Evolutionary conservation across 129 eudicot genomes (phyloP).

Genomic region (Lactuca saligna): DNA sequence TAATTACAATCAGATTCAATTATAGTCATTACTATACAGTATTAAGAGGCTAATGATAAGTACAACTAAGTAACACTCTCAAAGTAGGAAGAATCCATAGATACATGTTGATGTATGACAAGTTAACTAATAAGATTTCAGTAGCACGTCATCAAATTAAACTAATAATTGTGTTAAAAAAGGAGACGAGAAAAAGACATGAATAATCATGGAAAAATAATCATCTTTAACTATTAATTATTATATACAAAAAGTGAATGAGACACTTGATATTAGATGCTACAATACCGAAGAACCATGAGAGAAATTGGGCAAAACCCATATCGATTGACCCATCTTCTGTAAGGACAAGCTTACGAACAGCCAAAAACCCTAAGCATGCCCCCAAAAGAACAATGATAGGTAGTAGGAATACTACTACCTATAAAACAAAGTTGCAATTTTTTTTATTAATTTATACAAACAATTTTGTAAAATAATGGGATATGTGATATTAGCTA

Average conservation of each 20-base stretch:
- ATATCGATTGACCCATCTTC: slow-evolving; percentile 80
- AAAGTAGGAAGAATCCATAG: slow-evolving; percentile 3
- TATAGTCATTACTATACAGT: slow-evolving; percentile 11
- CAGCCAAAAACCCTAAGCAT: slow-evolving; percentile 95
- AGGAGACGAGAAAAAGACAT: background rate
- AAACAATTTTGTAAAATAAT: background rate
- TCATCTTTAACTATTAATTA: background rate
- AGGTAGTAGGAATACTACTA: slow-evolving; percentile 55
- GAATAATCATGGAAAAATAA: background rate
- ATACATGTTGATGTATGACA: slow-evolving; percentile 4
- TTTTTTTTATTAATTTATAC: too few relatives aligned
- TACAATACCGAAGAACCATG: slow-evolving; percentile 75
- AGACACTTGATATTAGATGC: slow-evolving; percentile 74
- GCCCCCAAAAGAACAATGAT: slow-evolving; percentile 78
- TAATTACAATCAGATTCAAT: slow-evolving; percentile 35
- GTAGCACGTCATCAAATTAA: background rate
- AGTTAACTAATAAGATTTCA: background rate
- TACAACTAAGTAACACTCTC: background rate
- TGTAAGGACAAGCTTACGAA: slow-evolving; percentile 74
- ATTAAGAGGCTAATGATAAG: background rate
- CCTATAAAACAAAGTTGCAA: slow-evolving; percentile 35
- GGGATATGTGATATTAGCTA: slow-evolving; percentile 10
- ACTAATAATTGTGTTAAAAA: background rate
- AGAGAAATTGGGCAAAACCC: slow-evolving; percentile 70
- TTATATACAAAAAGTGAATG: background rate